Evolutionary conservation across 1,284 basidiomycete genomes (phyloP), one percentile per base, ranked within the genome.

Genomic region (Pholiota adiposa): DNA sequence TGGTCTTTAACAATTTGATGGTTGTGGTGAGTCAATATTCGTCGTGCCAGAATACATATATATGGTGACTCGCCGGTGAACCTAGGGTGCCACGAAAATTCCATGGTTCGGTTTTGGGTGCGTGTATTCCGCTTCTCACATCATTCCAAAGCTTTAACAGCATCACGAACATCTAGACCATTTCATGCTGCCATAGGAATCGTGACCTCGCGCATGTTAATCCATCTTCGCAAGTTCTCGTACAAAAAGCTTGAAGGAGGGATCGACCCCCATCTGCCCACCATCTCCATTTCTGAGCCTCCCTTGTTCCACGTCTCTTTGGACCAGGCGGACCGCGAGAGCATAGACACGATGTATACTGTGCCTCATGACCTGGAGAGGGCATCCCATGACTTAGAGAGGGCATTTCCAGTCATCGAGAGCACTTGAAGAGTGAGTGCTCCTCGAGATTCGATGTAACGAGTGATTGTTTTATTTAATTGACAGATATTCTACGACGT

Each of bases 21-120:
- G 77, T 79, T 11, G 74, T 80, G 33, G 79, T 79, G 62, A 57
- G 76, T 68, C 14, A 40, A 40, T 29, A 36, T 23, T 38, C 19
- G 11, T 16, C 27, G 31, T 48, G 2, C 23, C 11, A 27, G n/a
- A n/a, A n/a, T n/a, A n/a, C 16, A 16, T 25, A 1, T n/a, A 9
- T 19, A 2, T 19, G 11, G 11, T 51, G 1, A 34, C 36, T 12
- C 19, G 6, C 4, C 4, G 4, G 36, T 23, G 29, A 4, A 11
- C 16, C 9, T 50, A 78, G 77, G 76, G 74, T 21, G 66, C 76
- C 4, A 79, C 78, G 1, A 69, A 72, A 33, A 80, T 82, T 34
- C 79, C 79, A 1, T 81, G 80, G 79, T 81, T 81, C 57, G 79
- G 79, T 51, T 80, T 79, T 60, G 76, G 75, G 79, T 80, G 56